Base-by-base conservation (phyloP, 306 rosid genomes). In the Inga oerstediana region DNA sequence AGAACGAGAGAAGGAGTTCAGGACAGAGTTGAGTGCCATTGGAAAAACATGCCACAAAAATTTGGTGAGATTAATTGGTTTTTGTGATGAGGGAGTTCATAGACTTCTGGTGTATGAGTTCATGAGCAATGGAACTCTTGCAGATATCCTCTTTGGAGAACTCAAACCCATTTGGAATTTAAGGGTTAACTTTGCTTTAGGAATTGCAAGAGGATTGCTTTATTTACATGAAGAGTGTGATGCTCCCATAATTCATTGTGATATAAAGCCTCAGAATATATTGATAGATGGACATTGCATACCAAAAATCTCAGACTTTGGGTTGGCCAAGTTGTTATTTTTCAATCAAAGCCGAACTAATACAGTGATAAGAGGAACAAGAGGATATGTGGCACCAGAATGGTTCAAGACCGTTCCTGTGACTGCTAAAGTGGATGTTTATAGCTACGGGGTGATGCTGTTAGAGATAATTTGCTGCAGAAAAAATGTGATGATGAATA, bases 201-300 rank as follows among this genome's bases (percentile, higher is more conserved):
- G 86, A 27, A 85, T 85, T 69, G 87, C 89, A 16, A 85, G 84
- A 78, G 91, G 86, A 48, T 35, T 88, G 49, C 80, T 83, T 61
- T 88, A 88, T 77, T 81, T 88, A 6, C 89, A 88, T 2, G 87
- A 88, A 81, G 89, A 88, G 80, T 88, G 89, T 64, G 91, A 83
- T 13, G 10, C 78, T 11, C 80, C 85, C 43, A 88, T 88, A 59
- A 88, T 88, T 81, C 91, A 88, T 32, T 88, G 89, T 15, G 91
- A 88, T 30, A 88, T 85, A 6, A 88, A 88, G 30, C 89, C 89
- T 78, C 89, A 85, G 49, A 86, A 88, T 79, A 78, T 88, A 78
- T 84, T 88, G 10, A 32, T 88, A 69, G 82, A 83, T 30, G 84
- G 81, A 5, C n/a, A 64, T 24, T 88, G 80, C 44, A 62, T 27